phyloP scores from a whole-genome alignment of 2,329 filamentous ascomycete genomes.

The Pseudogymnoascus sp. region DNA sequence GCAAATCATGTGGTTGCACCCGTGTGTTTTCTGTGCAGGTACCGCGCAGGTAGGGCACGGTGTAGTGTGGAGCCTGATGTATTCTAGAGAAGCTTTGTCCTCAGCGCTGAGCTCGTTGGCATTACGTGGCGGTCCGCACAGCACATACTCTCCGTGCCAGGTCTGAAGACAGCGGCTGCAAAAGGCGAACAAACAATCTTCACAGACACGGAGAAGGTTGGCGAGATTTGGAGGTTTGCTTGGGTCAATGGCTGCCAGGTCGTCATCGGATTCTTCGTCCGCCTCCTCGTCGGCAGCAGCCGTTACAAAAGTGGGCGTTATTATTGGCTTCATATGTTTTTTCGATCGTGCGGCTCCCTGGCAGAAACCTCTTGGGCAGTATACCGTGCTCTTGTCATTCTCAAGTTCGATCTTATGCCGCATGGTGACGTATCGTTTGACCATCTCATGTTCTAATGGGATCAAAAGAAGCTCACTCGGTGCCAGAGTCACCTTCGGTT shows the following conservation, averaged over 20 bases:
- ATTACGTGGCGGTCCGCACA: constrained; percentile 59
- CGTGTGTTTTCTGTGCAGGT: constrained; percentile 80
- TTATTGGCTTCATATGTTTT: constrained; percentile 62
- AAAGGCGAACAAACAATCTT: constrained; percentile 84
- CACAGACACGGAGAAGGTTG: constrained; percentile 74
- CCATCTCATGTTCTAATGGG: constrained; percentile 58
- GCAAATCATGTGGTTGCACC: constrained; percentile 97
- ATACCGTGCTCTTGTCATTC: constrained; percentile 82
- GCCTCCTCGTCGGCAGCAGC: constrained; percentile 46
- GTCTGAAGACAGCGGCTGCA: constrained; percentile 61
- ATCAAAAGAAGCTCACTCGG: constrained; percentile 80
- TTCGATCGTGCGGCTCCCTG: constrained; percentile 77
- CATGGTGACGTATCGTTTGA: constrained; percentile 78
- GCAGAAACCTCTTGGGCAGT: constrained; percentile 89
- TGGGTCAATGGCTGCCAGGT: constrained; percentile 12
- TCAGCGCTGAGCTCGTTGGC: constrained; percentile 68
- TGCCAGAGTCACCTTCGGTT: constrained; percentile 60
- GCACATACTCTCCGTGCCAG: constrained; percentile 85
- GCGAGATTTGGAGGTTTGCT: constrained; percentile 26
- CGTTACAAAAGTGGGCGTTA: constrained; percentile 49
- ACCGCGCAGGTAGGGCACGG: constrained; percentile 82
- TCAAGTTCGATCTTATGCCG: constrained; percentile 92
- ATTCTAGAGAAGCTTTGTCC: constrained; percentile 79
- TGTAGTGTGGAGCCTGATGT: constrained; percentile 71
- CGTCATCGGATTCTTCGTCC: constrained; percentile 28